Percentiles rank a stretch among this genome's conserved stretches.
These are phyloP conservation scores for Mangifera indica DNA, from an alignment of 345 rosid species.

Conservation along the genomic window DNA sequence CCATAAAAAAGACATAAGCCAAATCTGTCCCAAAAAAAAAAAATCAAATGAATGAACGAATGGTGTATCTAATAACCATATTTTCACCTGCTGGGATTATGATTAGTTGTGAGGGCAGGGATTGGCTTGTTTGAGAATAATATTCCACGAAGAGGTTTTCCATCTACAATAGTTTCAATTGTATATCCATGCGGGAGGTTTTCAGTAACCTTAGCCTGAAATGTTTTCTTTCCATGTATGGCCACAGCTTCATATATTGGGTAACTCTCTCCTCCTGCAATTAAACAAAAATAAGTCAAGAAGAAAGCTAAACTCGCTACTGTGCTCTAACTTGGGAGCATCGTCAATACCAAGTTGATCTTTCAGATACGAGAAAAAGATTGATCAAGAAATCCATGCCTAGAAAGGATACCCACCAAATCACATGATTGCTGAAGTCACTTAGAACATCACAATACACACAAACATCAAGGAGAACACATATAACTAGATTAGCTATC, in stretches of 20 bases:
- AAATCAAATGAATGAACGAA: slow-evolving; percentile 3
- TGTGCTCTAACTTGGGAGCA: not conserved
- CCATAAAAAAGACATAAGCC: slow-evolving; percentile 17
- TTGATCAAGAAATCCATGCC: not conserved
- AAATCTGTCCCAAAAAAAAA: not conserved
- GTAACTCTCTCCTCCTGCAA: slow-evolving; percentile 55
- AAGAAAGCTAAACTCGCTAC: slow-evolving; percentile 3
- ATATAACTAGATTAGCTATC: not conserved
- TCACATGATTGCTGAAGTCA: not conserved
- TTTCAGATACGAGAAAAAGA: not conserved
- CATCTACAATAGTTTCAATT: slow-evolving; percentile 81
- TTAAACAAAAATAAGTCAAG: slow-evolving; percentile 12
- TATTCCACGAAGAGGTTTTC: slow-evolving; percentile 83
- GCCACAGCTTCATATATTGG: slow-evolving; percentile 34
- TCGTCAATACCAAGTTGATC: not conserved
- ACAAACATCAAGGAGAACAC: not conserved
- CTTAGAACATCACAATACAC: not conserved
- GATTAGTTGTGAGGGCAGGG: slow-evolving; percentile 30
- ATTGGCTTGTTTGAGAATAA: slow-evolving; percentile 67
- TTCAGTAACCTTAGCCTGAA: slow-evolving; percentile 82
- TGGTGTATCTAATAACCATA: slow-evolving; percentile 7
- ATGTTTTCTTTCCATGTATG: slow-evolving; percentile 66
- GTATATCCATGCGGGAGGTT: slow-evolving; percentile 70
- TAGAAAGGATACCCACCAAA: not conserved
- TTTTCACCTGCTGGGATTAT: slow-evolving; percentile 48